phyloP scores from a whole-genome alignment of 805 yeast species.

The Wickerhamiella azyma region DNA sequence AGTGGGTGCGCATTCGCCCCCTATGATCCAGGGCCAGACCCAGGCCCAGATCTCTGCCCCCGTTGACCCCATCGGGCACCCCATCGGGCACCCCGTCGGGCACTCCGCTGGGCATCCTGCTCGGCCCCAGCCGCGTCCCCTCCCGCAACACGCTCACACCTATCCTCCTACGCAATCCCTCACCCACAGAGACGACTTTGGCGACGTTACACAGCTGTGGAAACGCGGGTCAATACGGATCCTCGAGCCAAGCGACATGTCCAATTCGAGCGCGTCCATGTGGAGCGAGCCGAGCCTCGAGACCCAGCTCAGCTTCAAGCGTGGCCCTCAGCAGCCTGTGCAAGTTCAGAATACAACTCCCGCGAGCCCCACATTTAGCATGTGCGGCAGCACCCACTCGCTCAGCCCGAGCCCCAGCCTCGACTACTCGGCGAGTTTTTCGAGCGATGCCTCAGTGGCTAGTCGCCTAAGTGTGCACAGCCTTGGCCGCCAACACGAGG shows the following conservation, averaged over 20 bases:
- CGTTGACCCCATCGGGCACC: no score
- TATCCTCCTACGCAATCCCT: neutral
- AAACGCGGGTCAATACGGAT: conserved; percentile 4
- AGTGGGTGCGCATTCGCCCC: no score
- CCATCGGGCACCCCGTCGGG: no score
- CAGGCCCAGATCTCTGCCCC: no score
- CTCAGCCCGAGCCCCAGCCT: conserved; percentile 4
- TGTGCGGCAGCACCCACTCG: neutral
- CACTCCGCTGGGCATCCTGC: no score
- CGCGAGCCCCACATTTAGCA: conserved; percentile 3
- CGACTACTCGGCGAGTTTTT: conserved; percentile 5
- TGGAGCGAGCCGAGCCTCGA: conserved; percentile 5
- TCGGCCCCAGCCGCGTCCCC: neutral
- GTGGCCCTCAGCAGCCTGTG: neutral
- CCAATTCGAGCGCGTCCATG: neutral
- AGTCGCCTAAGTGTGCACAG: neutral
- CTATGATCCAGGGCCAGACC: no score
- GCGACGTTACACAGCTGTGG: conserved; percentile 1
- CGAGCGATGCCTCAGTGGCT: conserved; percentile 5
- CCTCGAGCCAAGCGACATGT: conserved; percentile 5
- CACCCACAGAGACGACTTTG: conserved; percentile 1
- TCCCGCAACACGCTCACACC: no score
- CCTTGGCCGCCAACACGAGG: neutral
- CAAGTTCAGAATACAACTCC: neutral
- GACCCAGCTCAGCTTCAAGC: conserved; percentile 1